Evolutionary conservation across 257 asterid species (phyloP), one percentile per base, ranked within the genome.

Genomic region (Anisodus acutangulus): DNA sequence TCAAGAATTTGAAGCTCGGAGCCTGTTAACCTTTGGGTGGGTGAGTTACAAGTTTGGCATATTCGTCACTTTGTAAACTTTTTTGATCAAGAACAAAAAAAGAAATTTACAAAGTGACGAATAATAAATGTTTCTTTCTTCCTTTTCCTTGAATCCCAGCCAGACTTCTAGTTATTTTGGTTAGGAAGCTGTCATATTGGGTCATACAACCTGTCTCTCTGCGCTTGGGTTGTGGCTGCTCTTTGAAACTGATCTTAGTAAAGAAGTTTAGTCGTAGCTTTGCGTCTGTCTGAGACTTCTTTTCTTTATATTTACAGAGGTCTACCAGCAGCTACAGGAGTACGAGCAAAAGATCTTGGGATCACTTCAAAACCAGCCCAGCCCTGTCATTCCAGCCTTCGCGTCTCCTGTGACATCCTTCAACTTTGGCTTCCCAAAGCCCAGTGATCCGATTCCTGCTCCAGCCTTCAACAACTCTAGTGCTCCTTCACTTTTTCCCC

Each of bases 381-480:
- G 8, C 31, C 37, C 49, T 16, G 39, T 62, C 76, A 49, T 85
- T 35, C 88, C 92, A n/a, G 84, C 83, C 74, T 85, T 86, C 71
- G 6, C 90, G 5, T 67, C 91, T 43, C 89, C 85, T 59, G 47
- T 76, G 47, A 47, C 69, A 54, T 79, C 95, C 66, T 92, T 96
- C 88, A 95, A 93, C 95, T 97, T 97, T 85, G 98, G 97, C 81
- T 93, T 93, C 90, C 87, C 97, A 85, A 91, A 87, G 92, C 91
- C 95, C 59, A 88, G 78, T 60, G 93, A 92, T 79, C 91, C 88
- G 53, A 87, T 87, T 19, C 85, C 87, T 39, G 88, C 87, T 71
- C 97, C 98, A 19, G 84, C 91, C 71, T 96, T 95, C 89, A 87
- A 54, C 83, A 92, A 51, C 78, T 69, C 84, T 22, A 84, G 85